These are phyloP conservation scores for Corymbia calophylla DNA, from an alignment of 441 rosid genomes.

Conservation along the genomic window DNA sequence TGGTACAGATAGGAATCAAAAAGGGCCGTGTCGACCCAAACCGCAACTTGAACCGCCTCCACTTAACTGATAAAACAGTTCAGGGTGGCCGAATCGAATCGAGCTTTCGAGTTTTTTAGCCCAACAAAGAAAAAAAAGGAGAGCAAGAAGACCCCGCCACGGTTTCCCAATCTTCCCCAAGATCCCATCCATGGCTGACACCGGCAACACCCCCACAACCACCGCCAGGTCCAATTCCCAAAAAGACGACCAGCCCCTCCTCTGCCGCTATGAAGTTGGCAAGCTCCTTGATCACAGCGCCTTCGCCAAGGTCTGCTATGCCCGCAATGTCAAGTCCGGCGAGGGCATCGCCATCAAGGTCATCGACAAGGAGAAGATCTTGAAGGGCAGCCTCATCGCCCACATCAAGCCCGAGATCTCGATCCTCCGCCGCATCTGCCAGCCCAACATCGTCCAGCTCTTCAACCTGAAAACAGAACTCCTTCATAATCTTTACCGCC, in stretches of 20 bases:
- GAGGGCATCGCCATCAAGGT: neutral
- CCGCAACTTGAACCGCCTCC: neutral
- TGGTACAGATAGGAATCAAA: neutral
- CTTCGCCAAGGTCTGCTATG: neutral
- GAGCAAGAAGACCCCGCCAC: neutral
- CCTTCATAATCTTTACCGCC: neutral
- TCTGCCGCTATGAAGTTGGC: neutral
- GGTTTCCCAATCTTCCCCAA: neutral
- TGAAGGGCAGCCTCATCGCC: neutral
- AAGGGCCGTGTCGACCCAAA: neutral
- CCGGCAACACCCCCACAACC: neutral
- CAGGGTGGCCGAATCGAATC: neutral
- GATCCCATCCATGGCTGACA: neutral
- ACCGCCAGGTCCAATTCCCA: neutral
- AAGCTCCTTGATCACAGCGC: neutral
- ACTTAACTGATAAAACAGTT: neutral
- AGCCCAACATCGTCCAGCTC: neutral
- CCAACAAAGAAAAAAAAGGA: neutral
- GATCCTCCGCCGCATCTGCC: neutral
- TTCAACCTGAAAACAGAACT: neutral
- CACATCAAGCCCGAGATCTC: neutral
- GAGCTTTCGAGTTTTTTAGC: neutral
- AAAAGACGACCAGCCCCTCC: neutral
- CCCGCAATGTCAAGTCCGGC: neutral
- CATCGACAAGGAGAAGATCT: neutral